Evolutionary conservation across 176 grass and related monocot species (phyloP), one percentile per base, ranked within the genome.

Genomic region (Aechmea fasciata): DNA sequence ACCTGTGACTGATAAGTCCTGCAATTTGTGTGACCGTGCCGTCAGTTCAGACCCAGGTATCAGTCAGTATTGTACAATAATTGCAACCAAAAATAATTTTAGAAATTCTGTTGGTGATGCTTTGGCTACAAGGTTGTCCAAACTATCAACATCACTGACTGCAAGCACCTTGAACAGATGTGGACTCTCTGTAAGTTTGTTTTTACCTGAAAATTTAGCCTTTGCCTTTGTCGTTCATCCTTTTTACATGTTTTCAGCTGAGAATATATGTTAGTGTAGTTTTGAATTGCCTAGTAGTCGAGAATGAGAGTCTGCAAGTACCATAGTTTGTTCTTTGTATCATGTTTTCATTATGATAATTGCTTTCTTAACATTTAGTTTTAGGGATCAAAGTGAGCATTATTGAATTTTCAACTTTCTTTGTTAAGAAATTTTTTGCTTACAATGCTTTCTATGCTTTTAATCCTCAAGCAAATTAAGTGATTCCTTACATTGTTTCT

Each of bases 141-240:
- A 92, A 73, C 66, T 92, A 78, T 84, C 84, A 71, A 63, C 76
- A 80, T 82, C 74, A 71, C 61, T 92, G 63, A 67, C 76, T 71
- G 77, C 83, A 77, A 81, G 70, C 52, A 86, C 93, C 75, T 83
- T 92, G 22, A 83, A 81, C 68, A 85, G 74, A 85, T 92, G 84
- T 81, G 93, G 93, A 66, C 70, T 96, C 65, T 88, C 93, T 81
- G 93, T 96, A 89, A 96, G 93, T 90, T 85, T 41, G 52, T 51
- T 69, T 65, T 76, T 3, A 12, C 67, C 61, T 49, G n/a, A 20
- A 25, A 41, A 18, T 57, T 75, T 12, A 67, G 69, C 9, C 14
- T 49, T 55, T 47, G 29, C 71, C 5, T 17, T 77, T 65, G 67
- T 29, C 57, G 13, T n/a, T 19, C 8, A 13, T n/a, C 19, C 50